These are phyloP conservation scores for Lactifluus subvellereus DNA, from an alignment of 768 basidiomycete species.

Conservation along the genomic window DNA sequence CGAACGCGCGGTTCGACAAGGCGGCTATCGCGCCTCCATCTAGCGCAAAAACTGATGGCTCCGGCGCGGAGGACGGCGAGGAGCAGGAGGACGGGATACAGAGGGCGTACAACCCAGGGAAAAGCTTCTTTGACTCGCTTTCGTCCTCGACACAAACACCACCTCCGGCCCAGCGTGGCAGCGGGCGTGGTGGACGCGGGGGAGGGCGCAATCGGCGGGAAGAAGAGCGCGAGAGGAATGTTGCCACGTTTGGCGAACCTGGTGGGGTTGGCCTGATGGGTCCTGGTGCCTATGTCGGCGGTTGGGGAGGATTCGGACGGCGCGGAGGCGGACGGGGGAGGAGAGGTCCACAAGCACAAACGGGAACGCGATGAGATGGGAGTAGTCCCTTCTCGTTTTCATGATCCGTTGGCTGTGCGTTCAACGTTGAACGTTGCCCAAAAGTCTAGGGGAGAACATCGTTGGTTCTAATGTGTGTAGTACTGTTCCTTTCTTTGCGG, in stretches of 20 bases:
- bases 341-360: constrained; percentile 29
- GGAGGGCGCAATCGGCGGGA: constrained; percentile 66
- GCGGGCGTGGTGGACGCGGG: constrained; percentile 42
- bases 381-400: neutral
- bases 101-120: constrained; percentile 66
- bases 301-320: constrained; percentile 66
- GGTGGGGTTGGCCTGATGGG: constrained; percentile 74
- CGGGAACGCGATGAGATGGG: constrained; percentile 19
- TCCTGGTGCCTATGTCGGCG: constrained; percentile 72
- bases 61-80: constrained; percentile 34
- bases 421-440: neutral
- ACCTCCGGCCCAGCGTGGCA: constrained; percentile 34
- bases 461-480: neutral
- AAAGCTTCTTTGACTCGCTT: constrained; percentile 76
- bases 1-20: constrained; percentile 81
- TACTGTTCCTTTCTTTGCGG: neutral
- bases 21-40: constrained; percentile 38
- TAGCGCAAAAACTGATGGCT: constrained; percentile 26
- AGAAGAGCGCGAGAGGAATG: constrained; percentile 78
- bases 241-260: constrained; percentile 84
- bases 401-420: neutral
- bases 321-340: constrained; percentile 41
- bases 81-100: constrained; percentile 33
- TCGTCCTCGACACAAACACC: constrained; percentile 42
- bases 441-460: constrained; percentile 1